A percentile compares a stretch with the other conserved stretches of the same genome.
Evolutionary conservation across 768 basidiomycete genomes (phyloP).

Genomic region (Russula dissimulans): DNA sequence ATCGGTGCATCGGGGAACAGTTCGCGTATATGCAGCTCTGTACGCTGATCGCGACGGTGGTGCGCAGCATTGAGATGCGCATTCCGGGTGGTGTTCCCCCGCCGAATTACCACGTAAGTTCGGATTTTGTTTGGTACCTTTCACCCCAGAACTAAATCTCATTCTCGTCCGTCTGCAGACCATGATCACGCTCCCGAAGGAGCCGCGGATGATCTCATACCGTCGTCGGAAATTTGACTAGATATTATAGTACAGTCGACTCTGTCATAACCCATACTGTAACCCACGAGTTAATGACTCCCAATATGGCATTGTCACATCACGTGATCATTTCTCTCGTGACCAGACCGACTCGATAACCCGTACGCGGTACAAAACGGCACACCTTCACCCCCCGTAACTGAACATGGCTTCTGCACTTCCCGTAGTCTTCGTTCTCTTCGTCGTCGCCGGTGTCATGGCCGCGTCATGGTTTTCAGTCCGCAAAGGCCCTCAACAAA

Average conservation of each 20-base stretch:
- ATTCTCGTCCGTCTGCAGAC: conserved; percentile 41
- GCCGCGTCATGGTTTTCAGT: conserved; percentile 53
- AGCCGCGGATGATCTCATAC: conserved; percentile 54
- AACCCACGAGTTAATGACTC: too few relatives aligned
- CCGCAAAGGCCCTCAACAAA: conserved; percentile 85
- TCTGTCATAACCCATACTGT: background rate
- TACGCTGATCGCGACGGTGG: conserved; percentile 66
- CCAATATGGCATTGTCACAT: background rate
- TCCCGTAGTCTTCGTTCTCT: conserved; percentile 59
- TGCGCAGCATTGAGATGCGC: conserved; percentile 67
- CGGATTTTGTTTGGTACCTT: background rate
- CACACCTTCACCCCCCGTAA: too few relatives aligned
- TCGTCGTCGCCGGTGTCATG: conserved; percentile 58
- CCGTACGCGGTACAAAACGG: too few relatives aligned
- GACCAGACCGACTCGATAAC: background rate
- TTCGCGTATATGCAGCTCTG: conserved; percentile 95
- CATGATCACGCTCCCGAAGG: conserved; percentile 86
- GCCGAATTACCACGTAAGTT: conserved; percentile 83
- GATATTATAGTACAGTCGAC: background rate
- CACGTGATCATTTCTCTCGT: background rate
- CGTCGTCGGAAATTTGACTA: conserved; percentile 54
- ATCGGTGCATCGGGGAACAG: conserved; percentile 94
- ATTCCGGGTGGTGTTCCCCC: conserved; percentile 62
- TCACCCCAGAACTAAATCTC: background rate
- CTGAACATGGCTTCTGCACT: conserved; percentile 56